Evolutionary conservation across 2,329 filamentous ascomycete species (phyloP), one percentile per base, ranked within the genome.

Genomic region (Fusarium luffae): DNA sequence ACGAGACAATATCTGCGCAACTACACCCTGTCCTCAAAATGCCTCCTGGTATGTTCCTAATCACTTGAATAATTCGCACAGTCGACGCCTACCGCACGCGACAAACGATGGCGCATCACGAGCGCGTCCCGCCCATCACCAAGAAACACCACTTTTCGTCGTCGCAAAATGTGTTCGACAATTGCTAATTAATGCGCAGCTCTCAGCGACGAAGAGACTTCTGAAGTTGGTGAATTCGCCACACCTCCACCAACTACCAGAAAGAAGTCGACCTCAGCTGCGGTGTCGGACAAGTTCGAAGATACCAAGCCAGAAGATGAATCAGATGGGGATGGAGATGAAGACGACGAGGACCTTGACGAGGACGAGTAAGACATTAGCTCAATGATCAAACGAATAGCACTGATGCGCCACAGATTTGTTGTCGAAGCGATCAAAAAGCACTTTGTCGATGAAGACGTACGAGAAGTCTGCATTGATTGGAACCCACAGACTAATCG

Each of bases 351-450:
- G 32, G 77, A 79, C 18, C 75, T 81, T 19, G 77, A 77, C 21
- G 87, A 84, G 5, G 84, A 83, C 37, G 81, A 82, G 76, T 83
- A 80, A 46, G 81, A 76, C 3, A 21, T 55, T 70, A 77, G 71
- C 74, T 59, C 68, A 43, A 19, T 28, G 54, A 65, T 11, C 61
- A 32, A 19, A 13, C 2, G 27, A n/a, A 18, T 47, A 63, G 63
- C 41, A 77, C 69, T 74, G 12, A 77, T 32, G 60, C 56, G 9
- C 21, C 32, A 10, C 69, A 93, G 91, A 75, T 94, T 87, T 73
- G 86, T 93, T 16, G 92, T 96, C 7, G 92, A 95, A 76, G 86
- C 88, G 72, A 94, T 96, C 71, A 76, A 90, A 47, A 84, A 82
- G 32, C 93, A 95, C 79, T 84, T 86, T 57, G 84, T 91, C 46